phyloP scores from a whole-genome alignment of 305 asterid species.

The Rubia tinctorum region DNA sequence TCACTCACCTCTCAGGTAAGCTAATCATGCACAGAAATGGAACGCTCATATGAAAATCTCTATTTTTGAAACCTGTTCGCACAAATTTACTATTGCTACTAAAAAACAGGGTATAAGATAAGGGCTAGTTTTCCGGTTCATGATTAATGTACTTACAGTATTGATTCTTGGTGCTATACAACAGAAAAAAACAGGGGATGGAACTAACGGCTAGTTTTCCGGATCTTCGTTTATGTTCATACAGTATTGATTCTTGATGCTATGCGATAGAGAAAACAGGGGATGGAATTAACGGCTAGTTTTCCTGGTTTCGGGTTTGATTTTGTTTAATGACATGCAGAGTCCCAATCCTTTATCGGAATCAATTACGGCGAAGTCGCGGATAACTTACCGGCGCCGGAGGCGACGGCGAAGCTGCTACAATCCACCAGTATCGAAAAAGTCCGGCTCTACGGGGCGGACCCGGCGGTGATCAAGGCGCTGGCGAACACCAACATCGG shows the following conservation, averaged over 20 bases:
- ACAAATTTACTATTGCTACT: no score
- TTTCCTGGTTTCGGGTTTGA: not conserved
- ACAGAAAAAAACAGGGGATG: no score
- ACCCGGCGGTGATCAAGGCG: constrained; percentile 49
- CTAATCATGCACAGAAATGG: not conserved
- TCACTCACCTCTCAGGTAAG: constrained; percentile 20
- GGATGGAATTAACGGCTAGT: not conserved
- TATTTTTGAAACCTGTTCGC: no score
- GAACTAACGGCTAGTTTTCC: not conserved
- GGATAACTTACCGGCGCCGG: constrained; percentile 68
- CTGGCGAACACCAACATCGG: constrained; percentile 48
- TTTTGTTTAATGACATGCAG: constrained; percentile 21
- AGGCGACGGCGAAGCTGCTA: constrained; percentile 27
- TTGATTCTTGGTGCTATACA: no score
- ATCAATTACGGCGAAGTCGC: constrained; percentile 80
- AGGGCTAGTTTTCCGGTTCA: no score
- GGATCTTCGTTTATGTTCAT: not conserved
- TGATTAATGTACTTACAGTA: no score
- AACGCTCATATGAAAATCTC: not conserved
- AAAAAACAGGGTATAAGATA: no score
- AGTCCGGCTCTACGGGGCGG: constrained; percentile 52
- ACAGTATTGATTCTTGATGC: not conserved
- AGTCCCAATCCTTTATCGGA: constrained; percentile 58
- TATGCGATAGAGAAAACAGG: not conserved
- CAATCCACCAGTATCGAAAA: constrained; percentile 44